Conservation (phyloP, 805 yeast species). For the Saturnispora serradocipensis region DNA sequence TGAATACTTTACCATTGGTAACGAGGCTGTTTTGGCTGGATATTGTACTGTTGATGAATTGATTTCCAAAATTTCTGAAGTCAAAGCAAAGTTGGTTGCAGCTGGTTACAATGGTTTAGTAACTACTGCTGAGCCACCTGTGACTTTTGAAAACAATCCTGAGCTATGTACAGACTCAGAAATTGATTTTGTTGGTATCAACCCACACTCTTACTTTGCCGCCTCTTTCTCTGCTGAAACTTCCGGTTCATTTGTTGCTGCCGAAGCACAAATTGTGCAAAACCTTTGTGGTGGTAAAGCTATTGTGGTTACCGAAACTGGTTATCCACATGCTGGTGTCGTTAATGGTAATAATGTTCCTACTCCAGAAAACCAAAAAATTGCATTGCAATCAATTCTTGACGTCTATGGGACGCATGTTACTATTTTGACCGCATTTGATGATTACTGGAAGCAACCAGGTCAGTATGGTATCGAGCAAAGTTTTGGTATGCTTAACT, state of each 20-base stretch:
- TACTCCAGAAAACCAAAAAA: constrained; percentile 53
- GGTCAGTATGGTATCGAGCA: constrained; percentile 84
- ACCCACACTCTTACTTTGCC: constrained; percentile 83
- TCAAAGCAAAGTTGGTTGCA: constrained; percentile 43
- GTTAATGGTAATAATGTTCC: constrained; percentile 72
- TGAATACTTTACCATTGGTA: constrained; percentile 73
- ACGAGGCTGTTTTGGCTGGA: constrained; percentile 70
- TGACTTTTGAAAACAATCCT: constrained; percentile 52
- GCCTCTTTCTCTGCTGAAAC: constrained; percentile 53
- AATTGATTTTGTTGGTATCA: constrained; percentile 78
- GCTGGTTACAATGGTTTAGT: constrained; percentile 75
- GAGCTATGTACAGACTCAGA: constrained; percentile 57
- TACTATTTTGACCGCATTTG: constrained; percentile 68
- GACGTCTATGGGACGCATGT: constrained; percentile 48
- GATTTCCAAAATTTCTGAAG: constrained; percentile 52
- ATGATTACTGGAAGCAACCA: constrained; percentile 82
- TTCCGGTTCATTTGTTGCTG: constrained; percentile 53
- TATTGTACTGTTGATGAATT: constrained; percentile 56
- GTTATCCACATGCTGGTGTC: constrained; percentile 73
- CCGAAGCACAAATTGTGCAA: constrained; percentile 49
- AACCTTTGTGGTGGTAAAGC: constrained; percentile 45
- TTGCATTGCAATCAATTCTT: constrained; percentile 59
- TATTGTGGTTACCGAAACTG: constrained; percentile 74
- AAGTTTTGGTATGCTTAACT: constrained; percentile 59
- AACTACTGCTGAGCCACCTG: constrained; percentile 90